These are phyloP conservation scores for Olyra latifolia DNA, from an alignment of 176 grass and related monocot genomes.

Conservation along the genomic window DNA sequence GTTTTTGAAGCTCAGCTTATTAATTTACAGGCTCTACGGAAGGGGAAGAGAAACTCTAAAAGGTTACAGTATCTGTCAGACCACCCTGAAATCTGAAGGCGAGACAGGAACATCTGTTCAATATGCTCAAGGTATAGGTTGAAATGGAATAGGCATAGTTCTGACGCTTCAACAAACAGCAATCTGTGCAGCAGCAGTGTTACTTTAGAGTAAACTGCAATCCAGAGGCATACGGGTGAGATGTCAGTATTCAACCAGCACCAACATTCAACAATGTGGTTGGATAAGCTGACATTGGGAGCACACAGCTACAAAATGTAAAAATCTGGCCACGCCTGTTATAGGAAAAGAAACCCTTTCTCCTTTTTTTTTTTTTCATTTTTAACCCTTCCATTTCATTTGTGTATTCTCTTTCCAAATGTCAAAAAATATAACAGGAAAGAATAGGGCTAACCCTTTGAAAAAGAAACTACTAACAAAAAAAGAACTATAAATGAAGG, in stretches of 20 bases:
- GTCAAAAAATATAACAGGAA: constrained; percentile 65
- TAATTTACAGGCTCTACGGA: background rate
- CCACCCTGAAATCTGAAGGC: background rate
- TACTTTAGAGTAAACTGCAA: constrained; percentile 34
- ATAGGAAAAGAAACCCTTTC: background rate
- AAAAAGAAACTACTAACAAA: constrained; percentile 2
- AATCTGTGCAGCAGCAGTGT: constrained; percentile 20
- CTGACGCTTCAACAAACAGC: constrained; percentile 21
- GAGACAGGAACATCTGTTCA: background rate
- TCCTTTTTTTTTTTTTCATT: constrained; percentile 4
- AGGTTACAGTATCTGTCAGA: background rate
- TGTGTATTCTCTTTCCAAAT: constrained; percentile 44
- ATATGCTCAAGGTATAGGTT: background rate
- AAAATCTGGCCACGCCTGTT: background rate
- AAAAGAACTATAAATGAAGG: background rate
- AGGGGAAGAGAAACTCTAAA: background rate
- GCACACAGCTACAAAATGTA: background rate
- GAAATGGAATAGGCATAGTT: background rate
- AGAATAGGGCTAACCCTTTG: constrained; percentile 31
- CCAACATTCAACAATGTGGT: constrained; percentile 12
- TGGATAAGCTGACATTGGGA: constrained; percentile 13
- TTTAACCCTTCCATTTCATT: constrained; percentile 33
- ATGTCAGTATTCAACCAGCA: background rate
- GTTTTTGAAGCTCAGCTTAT: no score
- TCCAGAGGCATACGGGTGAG: background rate